A percentile compares a stretch with the other conserved stretches of the same genome.
Conservation (phyloP, 2,329 filamentous ascomycete species). For the Aschersonia sp. region DNA sequence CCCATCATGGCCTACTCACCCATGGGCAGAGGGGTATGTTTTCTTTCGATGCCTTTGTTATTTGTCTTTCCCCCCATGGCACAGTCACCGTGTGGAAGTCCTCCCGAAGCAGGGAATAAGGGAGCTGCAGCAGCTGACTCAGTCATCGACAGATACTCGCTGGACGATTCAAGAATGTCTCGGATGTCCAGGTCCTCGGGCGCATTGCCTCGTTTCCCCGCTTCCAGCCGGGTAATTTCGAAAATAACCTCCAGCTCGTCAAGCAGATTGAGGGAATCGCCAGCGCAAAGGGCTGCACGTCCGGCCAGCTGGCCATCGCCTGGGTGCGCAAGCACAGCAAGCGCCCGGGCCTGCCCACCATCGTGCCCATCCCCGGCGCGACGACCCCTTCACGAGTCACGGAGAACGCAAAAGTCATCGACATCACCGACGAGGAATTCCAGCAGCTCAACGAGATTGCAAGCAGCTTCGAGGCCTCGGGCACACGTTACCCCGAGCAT, state of each 20-base stretch:
- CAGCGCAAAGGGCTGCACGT: conserved; percentile 41
- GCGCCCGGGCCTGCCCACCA: conserved; percentile 35
- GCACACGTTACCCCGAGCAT: conserved; percentile 30
- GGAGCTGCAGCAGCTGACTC: conserved; percentile 1
- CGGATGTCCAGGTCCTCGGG: conserved; percentile 10
- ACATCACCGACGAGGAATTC: conserved; percentile 35
- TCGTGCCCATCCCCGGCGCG: conserved; percentile 55
- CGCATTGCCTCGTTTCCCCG: conserved; percentile 28
- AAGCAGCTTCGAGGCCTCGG: conserved; percentile 29
- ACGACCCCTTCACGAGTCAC: conserved; percentile 38
- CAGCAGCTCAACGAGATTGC: conserved; percentile 32
- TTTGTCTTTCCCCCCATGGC: too few species aligned
- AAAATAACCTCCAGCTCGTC: conserved; percentile 49
- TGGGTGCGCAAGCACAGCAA: conserved; percentile 42
- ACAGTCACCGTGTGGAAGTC: background rate
- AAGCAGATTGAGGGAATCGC: conserved; percentile 42
- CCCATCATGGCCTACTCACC: conserved; percentile 54
- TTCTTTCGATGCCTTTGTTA: background rate
- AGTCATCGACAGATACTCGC: conserved; percentile 13
- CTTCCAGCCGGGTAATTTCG: conserved; percentile 48
- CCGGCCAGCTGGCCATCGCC: conserved; percentile 50
- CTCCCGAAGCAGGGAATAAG: background rate
- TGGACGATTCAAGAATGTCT: conserved; percentile 11
- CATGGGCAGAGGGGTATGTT: conserved; percentile 4
- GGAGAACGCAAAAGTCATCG: conserved; percentile 42